These are phyloP conservation scores for Plantago ovata DNA, from an alignment of 257 asterid genomes.

Conservation along the genomic window DNA sequence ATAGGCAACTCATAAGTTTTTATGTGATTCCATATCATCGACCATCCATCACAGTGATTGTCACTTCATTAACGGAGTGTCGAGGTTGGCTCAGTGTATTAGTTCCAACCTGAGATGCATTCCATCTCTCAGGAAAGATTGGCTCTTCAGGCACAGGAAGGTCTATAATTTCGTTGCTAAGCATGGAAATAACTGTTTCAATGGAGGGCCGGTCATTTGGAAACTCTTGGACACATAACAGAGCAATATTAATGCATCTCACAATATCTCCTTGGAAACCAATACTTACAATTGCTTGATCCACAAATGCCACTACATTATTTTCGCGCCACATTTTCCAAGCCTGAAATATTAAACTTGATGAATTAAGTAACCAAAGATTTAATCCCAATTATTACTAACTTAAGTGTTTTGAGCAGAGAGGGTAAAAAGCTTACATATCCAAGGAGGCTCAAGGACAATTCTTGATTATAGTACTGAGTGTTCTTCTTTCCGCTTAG, in stretches of 20 bases:
- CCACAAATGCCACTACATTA: constrained; percentile 24
- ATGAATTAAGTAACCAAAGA: not conserved
- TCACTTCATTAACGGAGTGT: constrained; percentile 13
- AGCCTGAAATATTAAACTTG: constrained; percentile 13
- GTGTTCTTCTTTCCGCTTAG: constrained; percentile 27
- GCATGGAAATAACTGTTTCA: constrained; percentile 25
- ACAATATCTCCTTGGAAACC: constrained; percentile 17
- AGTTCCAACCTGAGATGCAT: not conserved
- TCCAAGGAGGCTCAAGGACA: constrained; percentile 26
- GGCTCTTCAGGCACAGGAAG: constrained; percentile 23
- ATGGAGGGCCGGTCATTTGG: constrained; percentile 15
- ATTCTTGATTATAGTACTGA: constrained; percentile 16
- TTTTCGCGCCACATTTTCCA: constrained; percentile 40
- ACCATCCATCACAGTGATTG: constrained; percentile 16
- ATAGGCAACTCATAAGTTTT: too few relatives aligned
- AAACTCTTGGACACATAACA: too few relatives aligned
- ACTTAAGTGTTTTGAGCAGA: not conserved
- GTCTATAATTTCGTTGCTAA: constrained; percentile 17
- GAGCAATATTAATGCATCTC: constrained; percentile 25
- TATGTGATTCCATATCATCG: not conserved
- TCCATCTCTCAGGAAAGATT: constrained; percentile 5
- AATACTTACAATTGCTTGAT: constrained; percentile 13
- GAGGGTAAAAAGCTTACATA: constrained; percentile 22
- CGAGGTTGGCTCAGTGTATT: not conserved
- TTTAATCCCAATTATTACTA: too few relatives aligned